A percentile compares a stretch with the other conserved stretches of the same genome.
These are phyloP conservation scores for Chrysanthemum seticuspe DNA, from an alignment of 129 eudicot species.

Conservation along the genomic window DNA sequence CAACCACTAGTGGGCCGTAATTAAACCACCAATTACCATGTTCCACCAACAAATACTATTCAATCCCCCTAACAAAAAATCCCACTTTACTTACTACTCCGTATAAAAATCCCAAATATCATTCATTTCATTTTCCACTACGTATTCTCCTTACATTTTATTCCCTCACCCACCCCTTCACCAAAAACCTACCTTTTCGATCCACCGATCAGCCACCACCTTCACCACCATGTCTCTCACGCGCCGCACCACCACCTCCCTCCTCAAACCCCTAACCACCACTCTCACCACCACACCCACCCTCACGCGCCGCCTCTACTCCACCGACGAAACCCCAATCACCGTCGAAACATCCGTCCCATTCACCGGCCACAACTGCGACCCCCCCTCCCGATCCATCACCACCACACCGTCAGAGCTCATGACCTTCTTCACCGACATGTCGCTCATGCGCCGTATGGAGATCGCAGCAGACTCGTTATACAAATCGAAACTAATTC, in stretches of 20 bases:
- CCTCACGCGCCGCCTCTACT: conserved; percentile 30
- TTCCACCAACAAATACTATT: too few relatives aligned
- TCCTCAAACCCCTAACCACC: conserved; percentile 29
- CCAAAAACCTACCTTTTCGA: conserved; percentile 31
- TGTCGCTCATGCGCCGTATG: conserved; percentile 95
- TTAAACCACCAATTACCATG: too few relatives aligned
- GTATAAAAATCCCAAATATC: too few relatives aligned
- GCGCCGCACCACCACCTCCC: conserved; percentile 36
- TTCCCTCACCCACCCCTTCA: conserved; percentile 21
- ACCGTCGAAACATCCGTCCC: conserved; percentile 84
- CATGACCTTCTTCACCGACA: conserved; percentile 75
- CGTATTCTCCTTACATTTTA: conserved; percentile 23
- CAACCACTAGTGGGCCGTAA: too few relatives aligned
- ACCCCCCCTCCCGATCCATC: conserved; percentile 80
- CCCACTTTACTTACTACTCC: too few relatives aligned
- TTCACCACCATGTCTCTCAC: conserved; percentile 24
- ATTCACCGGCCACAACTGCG: conserved; percentile 83
- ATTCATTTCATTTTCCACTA: conserved; percentile 10
- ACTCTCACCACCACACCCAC: conserved; percentile 30
- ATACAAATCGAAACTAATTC: conserved; percentile 89
- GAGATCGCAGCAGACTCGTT: conserved; percentile 98
- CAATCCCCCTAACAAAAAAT: too few relatives aligned
- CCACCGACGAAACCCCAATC: conserved; percentile 52
- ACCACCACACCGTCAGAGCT: conserved; percentile 73
- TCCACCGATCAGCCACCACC: conserved; percentile 12